These are phyloP conservation scores for Claviceps pazoutovae DNA, from an alignment of 2,329 filamentous ascomycete genomes.

Conservation along the genomic window DNA sequence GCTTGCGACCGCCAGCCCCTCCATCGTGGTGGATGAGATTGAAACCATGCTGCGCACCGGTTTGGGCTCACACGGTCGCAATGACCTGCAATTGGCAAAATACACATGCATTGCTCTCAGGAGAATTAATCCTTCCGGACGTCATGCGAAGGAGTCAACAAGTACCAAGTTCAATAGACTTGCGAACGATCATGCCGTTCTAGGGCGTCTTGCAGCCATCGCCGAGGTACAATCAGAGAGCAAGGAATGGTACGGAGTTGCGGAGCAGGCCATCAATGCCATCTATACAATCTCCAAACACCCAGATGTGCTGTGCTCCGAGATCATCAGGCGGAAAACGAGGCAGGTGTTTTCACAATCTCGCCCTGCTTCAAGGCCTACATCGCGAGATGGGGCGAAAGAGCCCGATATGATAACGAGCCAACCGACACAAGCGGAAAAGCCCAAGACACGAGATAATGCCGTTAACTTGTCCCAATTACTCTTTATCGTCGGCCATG, in stretches of 20 bases:
- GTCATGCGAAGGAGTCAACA: slow-evolving; percentile 60
- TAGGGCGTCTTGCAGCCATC: slow-evolving; percentile 68
- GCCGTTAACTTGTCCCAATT: slow-evolving; percentile 75
- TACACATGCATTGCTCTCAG: slow-evolving; percentile 90
- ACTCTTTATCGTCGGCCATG: slow-evolving; percentile 87
- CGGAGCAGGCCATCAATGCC: slow-evolving; percentile 89
- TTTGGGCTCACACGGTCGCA: slow-evolving; percentile 63
- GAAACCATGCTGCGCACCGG: slow-evolving; percentile 88
- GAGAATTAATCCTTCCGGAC: slow-evolving; percentile 74
- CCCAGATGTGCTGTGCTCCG: slow-evolving; percentile 83
- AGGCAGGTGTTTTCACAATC: slow-evolving; percentile 56
- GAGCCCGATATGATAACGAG: slow-evolving; percentile 12
- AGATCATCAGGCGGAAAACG: slow-evolving; percentile 78
- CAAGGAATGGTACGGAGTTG: slow-evolving; percentile 92
- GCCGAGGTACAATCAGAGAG: slow-evolving; percentile 75
- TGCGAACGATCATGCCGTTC: slow-evolving; percentile 81
- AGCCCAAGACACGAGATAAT: slow-evolving; percentile 46
- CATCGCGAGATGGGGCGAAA: slow-evolving; percentile 26
- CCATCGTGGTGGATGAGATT: slow-evolving; percentile 89
- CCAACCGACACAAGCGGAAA: slow-evolving; percentile 6
- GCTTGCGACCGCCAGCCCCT: slow-evolving; percentile 82
- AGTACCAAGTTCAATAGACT: slow-evolving; percentile 56
- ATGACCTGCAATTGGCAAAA: slow-evolving; percentile 78
- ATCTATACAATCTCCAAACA: slow-evolving; percentile 92
- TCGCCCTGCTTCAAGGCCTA: slow-evolving; percentile 28